Percentiles rank a stretch among this genome's conserved stretches.
Evolutionary conservation across 176 grass and related monocot genomes (phyloP).

Genomic region (Oryza brachyantha): DNA sequence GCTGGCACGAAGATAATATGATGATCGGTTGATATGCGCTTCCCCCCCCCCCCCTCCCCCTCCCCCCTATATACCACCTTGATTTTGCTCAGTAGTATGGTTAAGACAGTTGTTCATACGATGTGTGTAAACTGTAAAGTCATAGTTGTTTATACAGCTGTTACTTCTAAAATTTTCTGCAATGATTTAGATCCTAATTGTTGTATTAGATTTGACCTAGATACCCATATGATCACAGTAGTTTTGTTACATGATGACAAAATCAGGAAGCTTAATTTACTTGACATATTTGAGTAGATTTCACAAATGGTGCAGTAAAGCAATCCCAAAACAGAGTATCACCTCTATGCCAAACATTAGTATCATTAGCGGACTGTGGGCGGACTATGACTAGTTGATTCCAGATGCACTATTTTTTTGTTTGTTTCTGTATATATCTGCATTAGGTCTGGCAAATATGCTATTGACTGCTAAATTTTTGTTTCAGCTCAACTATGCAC

Average conservation of each 20-base stretch:
- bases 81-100: not conserved
- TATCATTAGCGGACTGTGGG: not conserved
- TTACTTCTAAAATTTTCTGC: not conserved
- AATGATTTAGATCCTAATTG: not conserved
- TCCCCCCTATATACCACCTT: not conserved
- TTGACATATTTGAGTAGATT: not conserved
- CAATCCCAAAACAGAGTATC: not conserved
- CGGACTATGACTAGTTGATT: constrained; percentile 13
- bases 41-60: not conserved
- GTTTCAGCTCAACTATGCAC: constrained; percentile 80
- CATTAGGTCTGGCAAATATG: not conserved
- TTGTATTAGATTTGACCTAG: not conserved
- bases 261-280: not conserved
- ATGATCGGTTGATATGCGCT: not conserved
- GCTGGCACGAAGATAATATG: not conserved
- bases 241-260: not conserved
- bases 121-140: not conserved
- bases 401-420: constrained; percentile 27
- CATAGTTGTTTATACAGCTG: not conserved
- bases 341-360: not conserved
- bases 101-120: not conserved
- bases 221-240: not conserved
- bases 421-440: constrained; percentile 13
- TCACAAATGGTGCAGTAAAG: not conserved
- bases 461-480: not conserved